phyloP scores from a whole-genome alignment of 1,284 basidiomycete genomes.

The Austroboletus niveus region DNA sequence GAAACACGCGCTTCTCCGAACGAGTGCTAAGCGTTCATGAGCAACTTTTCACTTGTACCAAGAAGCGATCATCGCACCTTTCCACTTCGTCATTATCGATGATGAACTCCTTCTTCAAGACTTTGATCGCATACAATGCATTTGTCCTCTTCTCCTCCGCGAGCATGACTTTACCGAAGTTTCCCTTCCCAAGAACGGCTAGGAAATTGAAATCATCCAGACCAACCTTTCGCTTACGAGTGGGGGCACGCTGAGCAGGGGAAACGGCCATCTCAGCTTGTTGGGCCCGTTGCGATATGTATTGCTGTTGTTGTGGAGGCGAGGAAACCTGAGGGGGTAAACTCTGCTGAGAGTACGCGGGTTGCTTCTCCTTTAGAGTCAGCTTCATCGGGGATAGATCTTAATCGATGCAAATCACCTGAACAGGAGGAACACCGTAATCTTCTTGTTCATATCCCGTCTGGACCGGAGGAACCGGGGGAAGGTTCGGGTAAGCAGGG shows the following conservation, averaged over 20 bases:
- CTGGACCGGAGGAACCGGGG: slow-evolving; percentile 20
- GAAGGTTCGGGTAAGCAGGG: slow-evolving; percentile 34
- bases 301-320: slow-evolving; percentile 23
- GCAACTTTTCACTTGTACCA: slow-evolving; percentile 1
- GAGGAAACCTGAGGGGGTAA: slow-evolving; percentile 17
- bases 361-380: slow-evolving; percentile 16
- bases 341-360: slow-evolving; percentile 23
- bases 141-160: slow-evolving; percentile 96
- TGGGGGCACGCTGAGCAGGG: slow-evolving; percentile 38
- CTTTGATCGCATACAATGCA: slow-evolving; percentile 97
- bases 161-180: slow-evolving; percentile 99
- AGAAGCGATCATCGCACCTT: slow-evolving; percentile 53
- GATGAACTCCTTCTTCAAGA: slow-evolving; percentile 99
- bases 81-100: slow-evolving; percentile 99
- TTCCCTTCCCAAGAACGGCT: slow-evolving; percentile 97
- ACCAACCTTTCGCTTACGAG: slow-evolving; percentile 82
- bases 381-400: slow-evolving; percentile 3
- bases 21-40: slow-evolving; percentile 68
- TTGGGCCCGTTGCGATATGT: slow-evolving; percentile 25
- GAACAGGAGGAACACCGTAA: slow-evolving; percentile 21
- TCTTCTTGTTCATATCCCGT: slow-evolving; percentile 32
- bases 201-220: slow-evolving; percentile 99
- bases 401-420: slow-evolving; percentile 19
- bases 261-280: slow-evolving; percentile 27
- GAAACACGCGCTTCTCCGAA: slow-evolving; percentile 98